Evolutionary conservation across 257 asterid species (phyloP), one percentile per base, ranked within the genome.

Genomic region (Salvia miltiorrhiza): DNA sequence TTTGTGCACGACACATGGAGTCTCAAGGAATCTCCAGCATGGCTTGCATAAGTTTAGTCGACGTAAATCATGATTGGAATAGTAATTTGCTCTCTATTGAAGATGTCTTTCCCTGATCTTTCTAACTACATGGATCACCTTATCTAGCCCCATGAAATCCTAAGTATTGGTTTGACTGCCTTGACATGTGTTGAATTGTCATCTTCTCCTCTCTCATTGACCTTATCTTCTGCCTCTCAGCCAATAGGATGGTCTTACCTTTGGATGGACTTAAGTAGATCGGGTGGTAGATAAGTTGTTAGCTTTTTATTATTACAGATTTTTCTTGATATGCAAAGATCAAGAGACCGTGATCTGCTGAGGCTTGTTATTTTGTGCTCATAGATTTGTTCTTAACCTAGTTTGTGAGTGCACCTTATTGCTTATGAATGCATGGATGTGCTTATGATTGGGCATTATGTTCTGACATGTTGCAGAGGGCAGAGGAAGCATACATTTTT

Each of bases 401-500:
- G 35, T 57, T 52, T 40, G 21, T n/a, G 67, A 65, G 55, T 71
- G 62, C 62, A 4, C 47, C 53, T n/a, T 30, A 13, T 11, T 57
- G 58, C 57, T 58, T 65, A 69, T 57, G 23, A 45, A 20, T 56
- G 12, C 26, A 52, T 66, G 54, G 7, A 28, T 56, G 19, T 67
- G 48, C 55, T 43, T 49, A 32, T 62, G 59, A 17, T n/a, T 32
- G 68, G 64, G 64, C 64, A 67, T 71, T 55, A 43, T 37, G 30
- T 67, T 73, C 79, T 75, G 67, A 79, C 44, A 35, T 44, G 5
- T 62, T 82, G 67, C 97, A 93, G 99, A 93, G 95, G 97, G 99
- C 78, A 86, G 85, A 77, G 97, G 99, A 69, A 88, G 97, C 70
- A 81, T 93, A 85, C 97, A 52, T 80, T 91, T 73, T 79, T 85